Evolutionary conservation across 2,329 filamentous ascomycete genomes (phyloP).

Genomic region (Aspergillus intermedius): DNA sequence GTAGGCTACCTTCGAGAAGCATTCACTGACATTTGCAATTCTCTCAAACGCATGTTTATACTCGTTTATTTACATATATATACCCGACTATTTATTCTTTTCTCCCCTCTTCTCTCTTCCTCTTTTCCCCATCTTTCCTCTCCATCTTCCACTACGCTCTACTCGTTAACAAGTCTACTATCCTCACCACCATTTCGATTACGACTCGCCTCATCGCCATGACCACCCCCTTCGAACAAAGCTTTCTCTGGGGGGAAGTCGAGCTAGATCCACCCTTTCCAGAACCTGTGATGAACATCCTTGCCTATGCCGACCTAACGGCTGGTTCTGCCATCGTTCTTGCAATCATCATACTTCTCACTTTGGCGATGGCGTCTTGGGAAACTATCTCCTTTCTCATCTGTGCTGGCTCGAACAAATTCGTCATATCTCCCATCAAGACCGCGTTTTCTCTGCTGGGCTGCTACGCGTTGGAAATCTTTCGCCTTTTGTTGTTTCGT

Average conservation of each 20-base stretch:
- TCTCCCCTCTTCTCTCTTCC: background rate
- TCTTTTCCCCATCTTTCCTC: background rate
- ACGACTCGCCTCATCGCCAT: conserved; percentile 3
- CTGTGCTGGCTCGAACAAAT: background rate
- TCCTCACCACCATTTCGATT: background rate
- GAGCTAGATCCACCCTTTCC: background rate
- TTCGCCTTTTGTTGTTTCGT: background rate
- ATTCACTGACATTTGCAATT: too few relatives aligned
- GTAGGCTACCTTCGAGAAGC: too few relatives aligned
- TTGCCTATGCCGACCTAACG: conserved; percentile 9
- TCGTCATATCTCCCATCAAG: conserved; percentile 2
- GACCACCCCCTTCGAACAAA: conserved; percentile 10
- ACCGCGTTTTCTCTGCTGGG: background rate
- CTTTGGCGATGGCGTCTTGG: conserved; percentile 3
- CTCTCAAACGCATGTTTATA: too few relatives aligned
- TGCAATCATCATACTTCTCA: conserved; percentile 3
- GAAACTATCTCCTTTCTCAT: conserved; percentile 1
- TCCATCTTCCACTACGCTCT: background rate
- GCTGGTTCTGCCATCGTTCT: conserved; percentile 5
- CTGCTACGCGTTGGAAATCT: background rate
- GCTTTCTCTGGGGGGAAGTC: conserved; percentile 10
- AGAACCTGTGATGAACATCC: background rate
- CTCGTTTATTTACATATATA: background rate
- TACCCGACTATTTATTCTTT: too few relatives aligned
- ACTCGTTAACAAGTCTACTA: background rate